phyloP scores from a whole-genome alignment of 1,284 basidiomycete genomes.

The Cryptococcus sp. region DNA sequence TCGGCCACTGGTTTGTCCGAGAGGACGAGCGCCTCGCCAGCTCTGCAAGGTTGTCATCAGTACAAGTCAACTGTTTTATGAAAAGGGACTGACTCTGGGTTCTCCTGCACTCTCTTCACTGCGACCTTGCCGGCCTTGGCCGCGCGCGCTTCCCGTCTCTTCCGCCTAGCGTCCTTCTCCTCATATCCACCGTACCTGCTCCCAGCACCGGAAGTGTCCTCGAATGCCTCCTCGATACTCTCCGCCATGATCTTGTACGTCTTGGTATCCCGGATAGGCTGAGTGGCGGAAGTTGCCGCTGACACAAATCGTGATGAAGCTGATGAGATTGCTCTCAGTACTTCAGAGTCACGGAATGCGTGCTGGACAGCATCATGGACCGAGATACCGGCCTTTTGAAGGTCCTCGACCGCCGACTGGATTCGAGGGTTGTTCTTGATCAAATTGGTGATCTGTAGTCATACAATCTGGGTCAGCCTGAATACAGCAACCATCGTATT shows the following conservation, averaged over 20 bases:
- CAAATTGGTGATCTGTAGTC: constrained; percentile 76
- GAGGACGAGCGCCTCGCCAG: constrained; percentile 77
- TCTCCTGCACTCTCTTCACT: constrained; percentile 61
- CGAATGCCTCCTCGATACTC: constrained; percentile 86
- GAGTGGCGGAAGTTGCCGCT: constrained; percentile 74
- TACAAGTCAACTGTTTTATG: not conserved
- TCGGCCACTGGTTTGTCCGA: constrained; percentile 59
- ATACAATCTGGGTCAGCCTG: not conserved
- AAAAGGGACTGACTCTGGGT: constrained; percentile 65
- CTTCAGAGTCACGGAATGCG: constrained; percentile 88
- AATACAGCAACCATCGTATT: not conserved
- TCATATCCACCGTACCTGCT: constrained; percentile 92
- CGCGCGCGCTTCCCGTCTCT: constrained; percentile 70
- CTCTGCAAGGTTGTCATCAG: constrained; percentile 57
- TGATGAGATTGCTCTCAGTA: constrained; percentile 73
- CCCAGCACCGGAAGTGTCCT: constrained; percentile 65
- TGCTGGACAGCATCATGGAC: constrained; percentile 91
- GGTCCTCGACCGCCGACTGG: constrained; percentile 85
- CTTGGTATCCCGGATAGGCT: constrained; percentile 90
- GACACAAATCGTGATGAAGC: constrained; percentile 76
- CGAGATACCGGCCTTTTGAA: constrained; percentile 84
- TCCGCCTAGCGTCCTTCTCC: constrained; percentile 81
- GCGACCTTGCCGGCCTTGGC: constrained; percentile 75
- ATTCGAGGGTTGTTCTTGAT: constrained; percentile 96
- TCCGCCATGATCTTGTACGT: constrained; percentile 92